Base-by-base conservation (phyloP, 306 rosid species). In the Fagus crenata region DNA sequence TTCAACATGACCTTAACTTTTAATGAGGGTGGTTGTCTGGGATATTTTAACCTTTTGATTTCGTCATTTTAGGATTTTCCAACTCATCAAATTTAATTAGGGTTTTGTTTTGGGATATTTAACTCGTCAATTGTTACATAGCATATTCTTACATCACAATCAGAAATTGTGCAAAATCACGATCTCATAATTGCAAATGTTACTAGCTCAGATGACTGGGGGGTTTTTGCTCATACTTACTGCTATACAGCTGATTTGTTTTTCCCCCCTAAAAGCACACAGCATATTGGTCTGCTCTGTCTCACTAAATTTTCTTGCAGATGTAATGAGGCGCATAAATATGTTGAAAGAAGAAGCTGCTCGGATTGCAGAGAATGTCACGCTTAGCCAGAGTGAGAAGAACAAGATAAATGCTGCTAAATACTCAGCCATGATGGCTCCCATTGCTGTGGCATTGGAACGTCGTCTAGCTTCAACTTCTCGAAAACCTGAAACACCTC, bases 381-480 rank as follows among this genome's bases (percentile, higher is more conserved):
- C 96, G 69, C 98, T 92, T 67, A 92, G 89, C 88, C 96, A 90
- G 85, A 90, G 86, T 81, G 98, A 93, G 85, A 93, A 93, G 84
- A 90, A 82, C 81, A 93, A 90, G 90, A 93, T 93, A 79, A 93
- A 90, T 70, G 91, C 98, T 82, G 96, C 97, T 11, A 93, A 95
- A 79, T 93, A 93, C 84, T 92, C 97, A 71, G 98, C 98, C 81
- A 93, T 93, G 97, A 93, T 93, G 97, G 98, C 98, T 71, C 98
- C 98, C 70, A 92, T 93, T 86, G 93, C 87, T 81, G 97, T 93
- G 85, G 96, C 98, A 65, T 80, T 93, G 84, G 98, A 93, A 77
- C 98, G 97, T 35, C 98, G 98, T 58, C 86, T 93, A 72, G 92
- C 96, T 82, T 91, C 98, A 67, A 93, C 98, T 56, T 89, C 98